These are phyloP conservation scores for Cyberlindnera maritima DNA, from an alignment of 805 yeast genomes.

Conservation along the genomic window DNA sequence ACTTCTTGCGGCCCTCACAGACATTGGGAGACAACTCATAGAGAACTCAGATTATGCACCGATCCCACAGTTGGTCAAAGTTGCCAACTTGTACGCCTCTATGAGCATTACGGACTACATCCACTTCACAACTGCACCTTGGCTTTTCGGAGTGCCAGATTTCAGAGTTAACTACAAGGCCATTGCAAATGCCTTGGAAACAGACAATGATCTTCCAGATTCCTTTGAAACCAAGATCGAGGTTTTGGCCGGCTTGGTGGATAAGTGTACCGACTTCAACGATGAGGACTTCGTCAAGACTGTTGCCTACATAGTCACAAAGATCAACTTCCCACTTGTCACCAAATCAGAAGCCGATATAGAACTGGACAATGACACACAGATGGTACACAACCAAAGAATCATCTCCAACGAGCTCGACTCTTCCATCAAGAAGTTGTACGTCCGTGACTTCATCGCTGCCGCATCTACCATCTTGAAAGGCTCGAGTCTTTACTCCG, in stretches of 20 bases:
- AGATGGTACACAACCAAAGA: neutral
- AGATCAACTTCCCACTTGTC: slow-evolving; percentile 11
- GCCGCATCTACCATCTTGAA: slow-evolving; percentile 19
- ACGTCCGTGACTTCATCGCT: slow-evolving; percentile 27
- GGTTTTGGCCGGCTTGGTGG: slow-evolving; percentile 6
- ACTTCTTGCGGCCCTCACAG: slow-evolving; percentile 7
- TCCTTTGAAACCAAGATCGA: slow-evolving; percentile 5
- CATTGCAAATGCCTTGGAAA: neutral
- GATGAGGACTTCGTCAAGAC: slow-evolving; percentile 1
- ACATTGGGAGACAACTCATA: neutral
- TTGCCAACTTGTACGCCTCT: slow-evolving; percentile 10
- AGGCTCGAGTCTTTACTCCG: slow-evolving; percentile 24
- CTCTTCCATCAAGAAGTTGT: slow-evolving; percentile 13
- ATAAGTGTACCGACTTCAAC: neutral
- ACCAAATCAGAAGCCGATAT: slow-evolving; percentile 7
- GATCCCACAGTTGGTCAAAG: slow-evolving; percentile 6
- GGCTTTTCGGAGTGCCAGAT: slow-evolving; percentile 6
- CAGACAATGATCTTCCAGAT: neutral
- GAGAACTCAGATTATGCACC: slow-evolving; percentile 8
- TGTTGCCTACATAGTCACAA: slow-evolving; percentile 8
- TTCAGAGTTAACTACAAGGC: slow-evolving; percentile 9
- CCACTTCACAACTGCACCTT: slow-evolving; percentile 6
- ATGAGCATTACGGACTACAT: slow-evolving; percentile 6
- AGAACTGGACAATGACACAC: slow-evolving; percentile 1
- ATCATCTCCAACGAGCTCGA: neutral